Conservation (phyloP, 768 basidiomycete species). For the Lepiota brunneoincarnata region DNA sequence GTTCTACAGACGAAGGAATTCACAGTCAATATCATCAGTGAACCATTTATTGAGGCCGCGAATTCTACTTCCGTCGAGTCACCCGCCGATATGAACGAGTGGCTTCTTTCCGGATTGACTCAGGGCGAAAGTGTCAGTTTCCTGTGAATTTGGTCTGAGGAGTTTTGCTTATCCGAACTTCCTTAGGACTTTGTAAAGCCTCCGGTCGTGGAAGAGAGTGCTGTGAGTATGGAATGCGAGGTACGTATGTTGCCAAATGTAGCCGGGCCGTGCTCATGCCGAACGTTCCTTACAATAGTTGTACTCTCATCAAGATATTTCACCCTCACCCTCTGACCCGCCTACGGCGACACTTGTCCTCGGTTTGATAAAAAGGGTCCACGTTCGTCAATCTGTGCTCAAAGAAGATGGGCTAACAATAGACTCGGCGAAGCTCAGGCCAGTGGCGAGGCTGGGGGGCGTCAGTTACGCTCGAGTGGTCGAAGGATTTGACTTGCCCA, state of each 20-base stretch:
- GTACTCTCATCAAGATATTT: constrained; percentile 48
- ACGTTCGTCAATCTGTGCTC: constrained; percentile 49
- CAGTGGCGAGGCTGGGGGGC: constrained; percentile 55
- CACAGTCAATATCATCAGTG: constrained; percentile 70
- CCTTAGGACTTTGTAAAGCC: constrained; percentile 46
- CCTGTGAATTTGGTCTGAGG: neutral
- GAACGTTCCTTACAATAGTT: constrained; percentile 34
- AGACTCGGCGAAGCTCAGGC: constrained; percentile 46
- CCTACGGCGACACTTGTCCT: constrained; percentile 45
- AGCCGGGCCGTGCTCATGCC: constrained; percentile 7
- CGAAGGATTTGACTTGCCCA: constrained; percentile 45
- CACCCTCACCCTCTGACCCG: constrained; percentile 30
- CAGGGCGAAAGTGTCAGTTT: constrained; percentile 49
- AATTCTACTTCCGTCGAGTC: constrained; percentile 56
- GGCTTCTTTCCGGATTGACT: constrained; percentile 59
- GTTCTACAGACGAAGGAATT: constrained; percentile 66
- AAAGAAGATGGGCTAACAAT: constrained; percentile 36
- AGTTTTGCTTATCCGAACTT: constrained; percentile 8
- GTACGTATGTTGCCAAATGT: constrained; percentile 28
- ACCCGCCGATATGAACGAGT: constrained; percentile 52
- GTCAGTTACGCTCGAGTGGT: constrained; percentile 46
- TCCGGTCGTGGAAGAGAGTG: constrained; percentile 54
- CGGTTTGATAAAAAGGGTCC: constrained; percentile 52
- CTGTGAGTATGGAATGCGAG: constrained; percentile 61
- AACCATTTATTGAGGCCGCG: constrained; percentile 56